phyloP scores from a whole-genome alignment of 2,329 filamentous ascomycete species.

The Colletotrichum agaves region DNA sequence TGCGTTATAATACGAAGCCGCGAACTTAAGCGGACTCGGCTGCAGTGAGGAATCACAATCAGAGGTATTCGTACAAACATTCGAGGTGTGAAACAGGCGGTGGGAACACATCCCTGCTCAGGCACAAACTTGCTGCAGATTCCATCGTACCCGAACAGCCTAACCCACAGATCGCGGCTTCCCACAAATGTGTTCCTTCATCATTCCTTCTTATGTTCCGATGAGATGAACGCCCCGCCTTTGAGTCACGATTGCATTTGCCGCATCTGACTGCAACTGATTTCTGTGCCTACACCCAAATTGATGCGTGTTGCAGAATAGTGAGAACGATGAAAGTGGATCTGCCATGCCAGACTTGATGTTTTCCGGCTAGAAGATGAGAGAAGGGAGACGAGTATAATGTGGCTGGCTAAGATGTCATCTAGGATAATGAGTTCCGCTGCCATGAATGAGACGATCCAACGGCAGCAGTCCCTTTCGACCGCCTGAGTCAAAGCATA shows the following conservation, averaged over 20 bases:
- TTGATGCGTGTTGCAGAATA: too few species aligned
- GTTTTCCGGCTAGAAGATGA: too few species aligned
- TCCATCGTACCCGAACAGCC: neutral
- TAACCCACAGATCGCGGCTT: slow-evolving; percentile 1
- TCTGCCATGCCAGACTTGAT: too few species aligned
- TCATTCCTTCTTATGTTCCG: neutral
- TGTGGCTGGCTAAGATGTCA: too few species aligned
- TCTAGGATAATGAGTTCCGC: too few species aligned
- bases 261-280: too few species aligned
- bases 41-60: neutral
- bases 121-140: neutral
- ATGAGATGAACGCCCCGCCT: neutral
- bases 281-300: too few species aligned
- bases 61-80: neutral
- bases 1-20: neutral
- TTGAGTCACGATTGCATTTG: neutral
- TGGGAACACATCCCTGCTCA: slow-evolving; percentile 9
- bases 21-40: slow-evolving; percentile 11
- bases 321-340: too few species aligned
- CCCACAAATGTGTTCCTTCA: neutral
- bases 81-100: slow-evolving; percentile 18
- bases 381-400: too few species aligned
- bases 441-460: too few species aligned
- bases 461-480: too few species aligned
- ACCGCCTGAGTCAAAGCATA: neutral